Evolutionary conservation across 345 rosid species (phyloP).

Genomic region (Aethionema arabicum): DNA sequence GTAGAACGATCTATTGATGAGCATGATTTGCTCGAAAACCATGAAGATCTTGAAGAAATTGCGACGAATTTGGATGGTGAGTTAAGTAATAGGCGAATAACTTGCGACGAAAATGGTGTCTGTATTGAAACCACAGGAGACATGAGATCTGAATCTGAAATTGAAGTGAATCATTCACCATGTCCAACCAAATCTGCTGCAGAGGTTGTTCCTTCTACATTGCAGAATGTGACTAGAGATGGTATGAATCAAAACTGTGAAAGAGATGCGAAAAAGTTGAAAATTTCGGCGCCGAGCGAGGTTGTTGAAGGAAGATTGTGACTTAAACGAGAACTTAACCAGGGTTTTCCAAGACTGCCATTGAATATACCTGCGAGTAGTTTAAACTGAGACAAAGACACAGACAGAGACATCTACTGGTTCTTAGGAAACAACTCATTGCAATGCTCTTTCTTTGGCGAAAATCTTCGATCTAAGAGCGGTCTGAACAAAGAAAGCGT

Average conservation of each 20-base stretch:
- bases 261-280: constrained; percentile 32
- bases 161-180: constrained; percentile 16
- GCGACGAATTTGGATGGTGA: constrained; percentile 23
- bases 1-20: constrained; percentile 28
- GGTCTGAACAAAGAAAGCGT: too few relatives aligned
- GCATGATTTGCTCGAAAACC: not conserved
- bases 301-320: constrained; percentile 11
- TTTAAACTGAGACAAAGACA: not conserved
- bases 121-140: constrained; percentile 13
- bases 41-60: constrained; percentile 6
- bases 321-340: constrained; percentile 13
- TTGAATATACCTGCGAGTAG: not conserved
- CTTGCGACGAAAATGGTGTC: constrained; percentile 4
- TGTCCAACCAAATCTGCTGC: constrained; percentile 22
- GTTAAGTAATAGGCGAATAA: constrained; percentile 19
- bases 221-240: constrained; percentile 8
- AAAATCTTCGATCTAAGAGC: constrained; percentile 1
- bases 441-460: not conserved
- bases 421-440: constrained; percentile 12
- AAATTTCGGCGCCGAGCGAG: constrained; percentile 22
- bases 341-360: not conserved
- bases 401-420: constrained; percentile 9
- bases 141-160: constrained; percentile 4
- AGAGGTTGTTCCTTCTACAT: constrained; percentile 1
- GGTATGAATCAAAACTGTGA: constrained; percentile 1